phyloP scores from a whole-genome alignment of 768 basidiomycete genomes.

The Macrolepiota fuliginosa region DNA sequence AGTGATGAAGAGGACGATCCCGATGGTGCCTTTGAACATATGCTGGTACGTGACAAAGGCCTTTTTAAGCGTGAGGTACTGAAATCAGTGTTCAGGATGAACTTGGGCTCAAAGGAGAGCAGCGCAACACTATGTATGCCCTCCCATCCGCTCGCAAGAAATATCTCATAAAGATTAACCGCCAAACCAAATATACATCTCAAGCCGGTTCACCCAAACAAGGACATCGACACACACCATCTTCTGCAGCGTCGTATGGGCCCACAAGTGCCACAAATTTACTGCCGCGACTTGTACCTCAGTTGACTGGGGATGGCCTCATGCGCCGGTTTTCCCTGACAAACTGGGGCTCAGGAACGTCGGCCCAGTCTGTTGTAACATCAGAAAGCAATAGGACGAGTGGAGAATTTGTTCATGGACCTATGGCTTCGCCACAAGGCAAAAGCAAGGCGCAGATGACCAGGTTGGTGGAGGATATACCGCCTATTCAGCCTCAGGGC shows the following conservation, averaged over 20 bases:
- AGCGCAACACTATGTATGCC: constrained; percentile 58
- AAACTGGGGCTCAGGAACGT: constrained; percentile 53
- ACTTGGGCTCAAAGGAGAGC: constrained; percentile 69
- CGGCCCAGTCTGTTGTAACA: constrained; percentile 31
- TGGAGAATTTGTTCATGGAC: constrained; percentile 31
- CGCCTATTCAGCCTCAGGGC: constrained; percentile 55
- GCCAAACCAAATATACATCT: constrained; percentile 33
- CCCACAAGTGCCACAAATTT: constrained; percentile 55
- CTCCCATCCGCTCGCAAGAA: constrained; percentile 63
- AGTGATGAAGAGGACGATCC: constrained; percentile 29
- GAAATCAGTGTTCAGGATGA: constrained; percentile 49
- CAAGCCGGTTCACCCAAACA: constrained; percentile 27
- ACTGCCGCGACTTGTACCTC: constrained; percentile 69
- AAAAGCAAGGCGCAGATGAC: constrained; percentile 27
- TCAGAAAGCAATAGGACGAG: constrained; percentile 32
- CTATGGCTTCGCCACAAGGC: constrained; percentile 18
- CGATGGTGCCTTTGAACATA: constrained; percentile 59
- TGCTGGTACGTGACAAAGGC: constrained; percentile 53
- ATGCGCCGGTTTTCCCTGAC: constrained; percentile 68
- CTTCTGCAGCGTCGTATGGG: constrained; percentile 52
- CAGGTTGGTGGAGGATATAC: constrained; percentile 31
- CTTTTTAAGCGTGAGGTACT: not conserved
- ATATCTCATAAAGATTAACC: constrained; percentile 61
- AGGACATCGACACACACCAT: constrained; percentile 26
- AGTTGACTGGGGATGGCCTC: constrained; percentile 69